Base-by-base conservation (phyloP, 352 stramenopile genomes). In the Thalassiosira hispida region DNA sequence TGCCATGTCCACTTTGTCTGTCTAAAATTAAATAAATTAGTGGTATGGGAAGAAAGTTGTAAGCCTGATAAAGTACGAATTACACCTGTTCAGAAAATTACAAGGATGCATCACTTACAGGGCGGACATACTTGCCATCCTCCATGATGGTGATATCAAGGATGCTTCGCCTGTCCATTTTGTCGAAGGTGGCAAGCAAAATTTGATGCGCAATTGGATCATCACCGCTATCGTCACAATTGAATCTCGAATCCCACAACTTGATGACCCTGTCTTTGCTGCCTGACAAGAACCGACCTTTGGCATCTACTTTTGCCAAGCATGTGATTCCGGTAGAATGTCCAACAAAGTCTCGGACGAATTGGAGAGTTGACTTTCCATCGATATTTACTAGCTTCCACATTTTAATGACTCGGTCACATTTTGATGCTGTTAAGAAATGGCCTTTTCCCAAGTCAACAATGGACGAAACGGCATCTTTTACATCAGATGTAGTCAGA, bases 201-300 rank as follows among this genome's bases (percentile, higher is more conserved):
- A 53, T 38, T 38, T 38, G 40, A 1, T 49, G 8, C 57, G n/a
- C 53, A 25, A 49, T 52, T 18, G 33, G 73, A 51, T 65, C 35
- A 31, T 70, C 44, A 61, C 38, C 22, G 12, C 62, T 14, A 23
- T 83, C 70, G 59, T 72, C 42, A 46, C 44, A 81, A 65, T 70
- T 68, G 57, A 60, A 80, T 22, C 64, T 53, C 14, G 69, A 84
- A 73, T 84, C 76, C 76, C 76, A 84, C 14, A 84, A 42, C 52
- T 67, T 76, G 0, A 84, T 49, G 12, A 33, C n/a, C 7, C 57
- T 35, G n/a, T 71, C 63, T 47, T 78, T 83, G 27, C 75, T 67
- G 40, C 60, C 75, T 0, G 75, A 83, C 25, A 83, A 47, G 46
- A 83, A 83, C 35, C 75, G 53, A 14, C 75, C 75, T 49, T 83